Base-by-base conservation (phyloP, 116 monocot genomes). In the Zostera marina region DNA sequence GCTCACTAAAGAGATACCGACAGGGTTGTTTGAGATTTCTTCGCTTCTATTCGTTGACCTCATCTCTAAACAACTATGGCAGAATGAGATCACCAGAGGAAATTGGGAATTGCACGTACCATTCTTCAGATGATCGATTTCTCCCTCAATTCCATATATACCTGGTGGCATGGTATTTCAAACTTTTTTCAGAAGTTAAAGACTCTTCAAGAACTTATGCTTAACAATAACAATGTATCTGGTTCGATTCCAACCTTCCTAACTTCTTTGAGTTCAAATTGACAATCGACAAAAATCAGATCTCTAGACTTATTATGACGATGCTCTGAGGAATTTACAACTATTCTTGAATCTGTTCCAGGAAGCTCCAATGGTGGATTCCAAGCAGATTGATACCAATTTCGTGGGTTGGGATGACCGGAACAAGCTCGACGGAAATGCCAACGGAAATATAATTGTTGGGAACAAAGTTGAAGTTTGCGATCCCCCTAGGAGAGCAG, bases 121-220 rank as follows among this genome's bases (percentile, higher is more conserved):
- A 63, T 73, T 8, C 75, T 94, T 4, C 63, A 52, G 47, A 68
- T 81, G 56, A 69, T 94, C 58, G 93, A 94, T 57, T 70, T 94
- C 17, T 94, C 93, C 53, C 84, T 94, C 56, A 94, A 94, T 47
- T 74, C 88, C 69, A 88, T 94, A 62, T 88, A n/a, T n/a, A n/a
- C n/a, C 93, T 44, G 88, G 93, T n/a, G n/a, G n/a, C n/a, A n/a
- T 20, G 79, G 38, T 17, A 84, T 94, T 19, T 84, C 93, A 16
- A 9, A 53, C 11, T 68, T 79, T 15, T 58, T 94, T n/a, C 81
- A 81, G 8, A 17, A 43, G 6, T 78, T 94, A 4, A 10, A 54
- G 1, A 48, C 22, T 16, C 72, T 94, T 21, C 70, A 84, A 57
- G 84, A 77, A 62, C 74, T 88, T 39, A 81, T 94, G 88, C 76